Evolutionary conservation across 2,329 filamentous ascomycete genomes (phyloP).

Genomic region (Microcyclospora tardicrescens): DNA sequence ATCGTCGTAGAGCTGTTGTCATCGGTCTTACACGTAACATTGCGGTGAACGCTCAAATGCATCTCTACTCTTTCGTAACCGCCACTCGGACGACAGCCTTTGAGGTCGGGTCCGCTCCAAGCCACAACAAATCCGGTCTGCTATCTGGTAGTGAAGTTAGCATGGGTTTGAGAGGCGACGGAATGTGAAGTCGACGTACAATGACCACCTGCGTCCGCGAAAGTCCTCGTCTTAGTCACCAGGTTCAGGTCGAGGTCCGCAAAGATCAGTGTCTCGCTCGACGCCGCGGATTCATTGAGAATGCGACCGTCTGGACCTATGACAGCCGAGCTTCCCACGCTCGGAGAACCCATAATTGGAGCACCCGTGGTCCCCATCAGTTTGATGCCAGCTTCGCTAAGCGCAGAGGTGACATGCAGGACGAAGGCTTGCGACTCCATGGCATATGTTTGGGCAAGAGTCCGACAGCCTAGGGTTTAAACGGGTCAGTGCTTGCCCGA

Average conservation of each 20-base stretch:
- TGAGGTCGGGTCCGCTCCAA: no score
- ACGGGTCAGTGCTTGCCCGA: no score
- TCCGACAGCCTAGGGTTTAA: slow-evolving; percentile 27
- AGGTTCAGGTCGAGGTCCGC: slow-evolving; percentile 39
- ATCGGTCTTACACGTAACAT: no score
- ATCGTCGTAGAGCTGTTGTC: no score
- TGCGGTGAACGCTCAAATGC: no score
- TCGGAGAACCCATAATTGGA: slow-evolving; percentile 27
- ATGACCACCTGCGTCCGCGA: slow-evolving; percentile 37
- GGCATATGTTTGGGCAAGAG: slow-evolving; percentile 42
- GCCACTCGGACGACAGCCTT: no score
- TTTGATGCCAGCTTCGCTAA: slow-evolving; percentile 33
- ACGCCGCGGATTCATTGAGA: slow-evolving; percentile 27
- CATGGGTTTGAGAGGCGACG: not conserved
- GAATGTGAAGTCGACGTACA: no score
- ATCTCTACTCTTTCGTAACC: no score
- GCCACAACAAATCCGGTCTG: slow-evolving; percentile 40
- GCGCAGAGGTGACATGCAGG: slow-evolving; percentile 38
- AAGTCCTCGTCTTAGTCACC: slow-evolving; percentile 29
- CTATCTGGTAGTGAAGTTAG: slow-evolving; percentile 19
- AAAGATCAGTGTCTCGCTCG: slow-evolving; percentile 35
- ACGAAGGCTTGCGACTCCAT: slow-evolving; percentile 45
- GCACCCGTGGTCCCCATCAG: slow-evolving; percentile 30
- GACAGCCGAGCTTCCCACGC: slow-evolving; percentile 38
- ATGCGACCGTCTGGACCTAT: slow-evolving; percentile 40